Percentiles rank a stretch among this genome's conserved stretches.
phyloP scores from a whole-genome alignment of 257 asterid species.

The Scutellaria barbata region DNA sequence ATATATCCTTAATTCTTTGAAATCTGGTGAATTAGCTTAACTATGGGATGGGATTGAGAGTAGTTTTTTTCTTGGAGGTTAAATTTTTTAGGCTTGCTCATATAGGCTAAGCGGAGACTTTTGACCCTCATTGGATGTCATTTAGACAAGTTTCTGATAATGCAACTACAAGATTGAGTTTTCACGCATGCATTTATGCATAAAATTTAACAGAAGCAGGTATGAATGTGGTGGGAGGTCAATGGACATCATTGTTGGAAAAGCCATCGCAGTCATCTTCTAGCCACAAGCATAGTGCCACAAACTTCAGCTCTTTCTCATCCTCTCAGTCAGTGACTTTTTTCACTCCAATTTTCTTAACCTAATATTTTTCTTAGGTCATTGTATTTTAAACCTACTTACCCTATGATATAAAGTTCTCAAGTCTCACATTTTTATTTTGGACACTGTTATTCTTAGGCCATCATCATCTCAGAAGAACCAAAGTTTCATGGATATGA shows the following conservation, averaged over 20 bases:
- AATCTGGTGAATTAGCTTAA: too few relatives aligned
- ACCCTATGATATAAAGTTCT: neutral
- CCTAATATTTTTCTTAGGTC: neutral
- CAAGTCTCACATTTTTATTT: conserved; percentile 8
- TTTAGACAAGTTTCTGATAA: too few relatives aligned
- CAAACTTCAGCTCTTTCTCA: conserved; percentile 70
- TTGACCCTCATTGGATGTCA: too few relatives aligned
- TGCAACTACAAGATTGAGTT: too few relatives aligned
- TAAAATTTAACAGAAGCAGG: conserved; percentile 55
- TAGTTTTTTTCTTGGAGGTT: too few relatives aligned
- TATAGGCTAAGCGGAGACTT: too few relatives aligned
- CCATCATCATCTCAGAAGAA: conserved; percentile 69
- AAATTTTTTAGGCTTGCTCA: too few relatives aligned
- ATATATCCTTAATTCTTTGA: too few relatives aligned
- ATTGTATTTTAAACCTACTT: neutral
- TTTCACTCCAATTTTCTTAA: conserved; percentile 17
- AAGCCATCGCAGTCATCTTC: conserved; percentile 69
- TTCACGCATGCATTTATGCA: conserved; percentile 13
- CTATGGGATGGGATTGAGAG: too few relatives aligned
- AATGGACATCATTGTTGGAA: conserved; percentile 62
- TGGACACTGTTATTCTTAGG: conserved; percentile 44
- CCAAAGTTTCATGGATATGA: conserved; percentile 77
- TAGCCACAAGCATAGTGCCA: conserved; percentile 37
- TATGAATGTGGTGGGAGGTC: conserved; percentile 60
- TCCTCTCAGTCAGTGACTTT: conserved; percentile 73